Evolutionary conservation across 768 basidiomycete species (phyloP).

Genomic region (Podaxis pistillaris): DNA sequence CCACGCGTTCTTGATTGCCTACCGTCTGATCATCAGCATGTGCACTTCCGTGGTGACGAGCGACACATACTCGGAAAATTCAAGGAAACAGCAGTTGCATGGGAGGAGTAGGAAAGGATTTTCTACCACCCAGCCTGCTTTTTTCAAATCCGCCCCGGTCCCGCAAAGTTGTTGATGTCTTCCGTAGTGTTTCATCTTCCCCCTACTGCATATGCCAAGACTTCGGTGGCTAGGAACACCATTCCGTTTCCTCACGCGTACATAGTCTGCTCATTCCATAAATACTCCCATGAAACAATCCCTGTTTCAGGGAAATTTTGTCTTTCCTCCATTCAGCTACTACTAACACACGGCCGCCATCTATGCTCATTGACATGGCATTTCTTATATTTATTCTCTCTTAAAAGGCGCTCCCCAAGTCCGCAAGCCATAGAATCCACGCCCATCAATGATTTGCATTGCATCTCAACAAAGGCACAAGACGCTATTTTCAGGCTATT

Average conservation of each 20-base stretch:
- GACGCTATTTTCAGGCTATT: background rate
- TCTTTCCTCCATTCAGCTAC: background rate
- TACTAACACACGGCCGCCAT: background rate
- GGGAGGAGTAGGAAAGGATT: background rate
- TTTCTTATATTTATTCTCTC: background rate
- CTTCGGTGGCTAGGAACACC: background rate
- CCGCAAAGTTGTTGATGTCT: background rate
- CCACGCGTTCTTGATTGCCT: background rate
- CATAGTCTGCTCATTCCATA: background rate
- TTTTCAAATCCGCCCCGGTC: background rate
- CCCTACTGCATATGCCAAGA: background rate
- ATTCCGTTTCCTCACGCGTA: background rate
- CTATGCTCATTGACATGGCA: background rate
- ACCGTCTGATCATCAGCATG: background rate
- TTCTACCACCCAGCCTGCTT: background rate
- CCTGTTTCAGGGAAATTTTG: background rate
- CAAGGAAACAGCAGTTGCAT: background rate
- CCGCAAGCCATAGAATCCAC: background rate
- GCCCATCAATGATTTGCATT: background rate
- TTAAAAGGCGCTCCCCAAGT: background rate
- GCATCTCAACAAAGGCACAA: background rate
- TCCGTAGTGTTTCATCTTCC: conserved; percentile 5
- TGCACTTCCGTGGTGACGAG: background rate
- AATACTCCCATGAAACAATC: conserved; percentile 6
- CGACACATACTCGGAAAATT: background rate